A percentile compares a stretch with the other conserved stretches of the same genome.
These are phyloP conservation scores for Sclerotinia subarctica DNA, from an alignment of 2,329 filamentous ascomycete species.

Conservation along the genomic window DNA sequence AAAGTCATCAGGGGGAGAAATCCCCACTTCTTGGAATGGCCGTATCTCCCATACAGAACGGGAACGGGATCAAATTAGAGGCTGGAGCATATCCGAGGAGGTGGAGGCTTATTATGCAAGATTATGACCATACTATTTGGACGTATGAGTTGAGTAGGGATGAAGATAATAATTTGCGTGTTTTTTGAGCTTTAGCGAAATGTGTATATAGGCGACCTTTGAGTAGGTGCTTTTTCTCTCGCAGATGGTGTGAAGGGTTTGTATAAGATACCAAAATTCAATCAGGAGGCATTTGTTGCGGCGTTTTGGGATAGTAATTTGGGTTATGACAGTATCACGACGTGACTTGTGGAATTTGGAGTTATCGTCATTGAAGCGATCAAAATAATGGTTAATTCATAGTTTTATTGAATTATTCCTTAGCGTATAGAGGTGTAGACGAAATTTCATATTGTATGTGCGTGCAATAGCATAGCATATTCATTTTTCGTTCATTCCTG, in stretches of 20 bases:
- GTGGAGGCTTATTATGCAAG: conserved; percentile 70
- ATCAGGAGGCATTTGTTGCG: neutral
- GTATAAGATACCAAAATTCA: neutral
- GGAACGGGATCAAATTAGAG: conserved; percentile 33
- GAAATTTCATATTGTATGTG: neutral
- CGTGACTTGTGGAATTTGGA: neutral
- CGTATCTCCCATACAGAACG: conserved; percentile 58
- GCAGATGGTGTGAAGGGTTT: neutral
- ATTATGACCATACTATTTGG: conserved; percentile 65
- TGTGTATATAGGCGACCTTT: neutral
- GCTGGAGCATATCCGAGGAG: conserved; percentile 42
- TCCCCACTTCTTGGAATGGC: conserved; percentile 63
- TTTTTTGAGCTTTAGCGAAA: conserved; percentile 25
- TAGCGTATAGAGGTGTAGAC: neutral
- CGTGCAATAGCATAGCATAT: neutral
- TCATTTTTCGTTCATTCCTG: neutral
- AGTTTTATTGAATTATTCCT: neutral
- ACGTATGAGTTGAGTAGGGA: conserved; percentile 62
- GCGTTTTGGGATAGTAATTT: neutral
- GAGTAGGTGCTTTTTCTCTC: neutral
- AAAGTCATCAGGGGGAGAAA: neutral
- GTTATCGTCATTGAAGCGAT: neutral
- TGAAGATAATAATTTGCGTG: conserved; percentile 34
- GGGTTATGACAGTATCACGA: neutral
- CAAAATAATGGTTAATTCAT: neutral